Evolutionary conservation across 768 basidiomycete species (phyloP).

Genomic region (Lactarius trivialis): DNA sequence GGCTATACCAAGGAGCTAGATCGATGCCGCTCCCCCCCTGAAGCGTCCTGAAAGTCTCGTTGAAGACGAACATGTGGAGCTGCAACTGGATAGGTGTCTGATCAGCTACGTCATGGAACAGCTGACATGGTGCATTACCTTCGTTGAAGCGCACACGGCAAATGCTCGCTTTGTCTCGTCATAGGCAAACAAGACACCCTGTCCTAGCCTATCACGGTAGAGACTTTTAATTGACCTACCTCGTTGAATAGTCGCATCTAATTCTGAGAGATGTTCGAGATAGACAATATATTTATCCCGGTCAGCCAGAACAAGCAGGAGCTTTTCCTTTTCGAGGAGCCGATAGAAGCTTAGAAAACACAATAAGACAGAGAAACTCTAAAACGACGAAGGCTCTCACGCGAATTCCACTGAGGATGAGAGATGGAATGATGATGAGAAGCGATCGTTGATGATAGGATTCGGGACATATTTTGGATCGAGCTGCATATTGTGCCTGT

Average conservation of each 20-base stretch:
- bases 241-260: slow-evolving; percentile 1
- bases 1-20: slow-evolving; percentile 40
- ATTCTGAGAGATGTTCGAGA: slow-evolving; percentile 1
- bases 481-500: slow-evolving; percentile 4
- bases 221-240: slow-evolving; percentile 21
- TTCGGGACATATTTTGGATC: slow-evolving; percentile 4
- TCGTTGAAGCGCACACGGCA: slow-evolving; percentile 39
- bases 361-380: neutral
- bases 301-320: slow-evolving; percentile 11
- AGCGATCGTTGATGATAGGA: neutral
- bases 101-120: neutral
- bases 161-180: slow-evolving; percentile 48
- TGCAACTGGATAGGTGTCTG: slow-evolving; percentile 23
- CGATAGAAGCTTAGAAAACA: slow-evolving; percentile 8
- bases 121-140: slow-evolving; percentile 28
- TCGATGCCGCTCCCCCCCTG: slow-evolving; percentile 38
- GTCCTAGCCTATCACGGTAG: slow-evolving; percentile 42
- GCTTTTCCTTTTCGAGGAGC: slow-evolving; percentile 12
- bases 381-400: neutral
- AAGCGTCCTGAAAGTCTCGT: slow-evolving; percentile 38
- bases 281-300: slow-evolving; percentile 2
- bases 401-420: neutral
- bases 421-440: neutral
- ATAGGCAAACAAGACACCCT: slow-evolving; percentile 39
- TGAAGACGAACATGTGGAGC: slow-evolving; percentile 42